Percentiles rank a stretch among this genome's conserved stretches.
These are phyloP conservation scores for Beauveria caledonica DNA, from an alignment of 2,329 filamentous ascomycete genomes.

Conservation along the genomic window DNA sequence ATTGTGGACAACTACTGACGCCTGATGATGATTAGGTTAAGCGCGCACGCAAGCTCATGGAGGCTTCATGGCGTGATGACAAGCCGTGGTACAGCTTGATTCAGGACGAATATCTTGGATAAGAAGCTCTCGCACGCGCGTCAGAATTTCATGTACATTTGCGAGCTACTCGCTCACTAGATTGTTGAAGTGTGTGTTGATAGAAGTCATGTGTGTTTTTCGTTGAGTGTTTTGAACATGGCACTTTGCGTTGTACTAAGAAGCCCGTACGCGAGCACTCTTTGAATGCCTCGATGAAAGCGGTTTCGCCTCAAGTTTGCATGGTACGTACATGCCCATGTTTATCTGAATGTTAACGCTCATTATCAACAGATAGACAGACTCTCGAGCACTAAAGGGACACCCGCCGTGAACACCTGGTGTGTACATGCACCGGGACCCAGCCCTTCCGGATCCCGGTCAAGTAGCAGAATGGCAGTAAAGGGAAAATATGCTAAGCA, in stretches of 20 bases:
- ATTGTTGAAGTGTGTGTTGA: constrained; percentile 6
- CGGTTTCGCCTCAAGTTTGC: background rate
- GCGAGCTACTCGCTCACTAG: background rate
- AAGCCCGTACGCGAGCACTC: background rate
- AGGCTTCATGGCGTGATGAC: constrained; percentile 60
- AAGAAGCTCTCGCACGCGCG: constrained; percentile 16
- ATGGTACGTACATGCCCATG: background rate
- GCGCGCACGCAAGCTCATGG: constrained; percentile 56
- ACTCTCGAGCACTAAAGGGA: background rate
- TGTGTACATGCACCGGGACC: background rate
- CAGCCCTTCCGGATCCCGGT: too few relatives aligned
- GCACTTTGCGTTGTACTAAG: constrained; percentile 1
- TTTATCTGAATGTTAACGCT: background rate
- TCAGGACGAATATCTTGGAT: constrained; percentile 61
- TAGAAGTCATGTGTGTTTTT: background rate
- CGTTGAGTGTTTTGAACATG: background rate
- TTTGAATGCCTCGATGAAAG: constrained; percentile 1
- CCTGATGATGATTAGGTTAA: constrained; percentile 34
- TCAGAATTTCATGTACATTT: background rate
- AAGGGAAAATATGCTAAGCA: too few relatives aligned
- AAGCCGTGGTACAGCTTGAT: constrained; percentile 61
- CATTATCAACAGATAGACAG: background rate
- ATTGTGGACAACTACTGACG: background rate
- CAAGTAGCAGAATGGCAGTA: too few relatives aligned
- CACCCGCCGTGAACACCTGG: background rate